Evolutionary conservation across 2,329 filamentous ascomycete genomes (phyloP).

Genomic region (Knufia fluminis): DNA sequence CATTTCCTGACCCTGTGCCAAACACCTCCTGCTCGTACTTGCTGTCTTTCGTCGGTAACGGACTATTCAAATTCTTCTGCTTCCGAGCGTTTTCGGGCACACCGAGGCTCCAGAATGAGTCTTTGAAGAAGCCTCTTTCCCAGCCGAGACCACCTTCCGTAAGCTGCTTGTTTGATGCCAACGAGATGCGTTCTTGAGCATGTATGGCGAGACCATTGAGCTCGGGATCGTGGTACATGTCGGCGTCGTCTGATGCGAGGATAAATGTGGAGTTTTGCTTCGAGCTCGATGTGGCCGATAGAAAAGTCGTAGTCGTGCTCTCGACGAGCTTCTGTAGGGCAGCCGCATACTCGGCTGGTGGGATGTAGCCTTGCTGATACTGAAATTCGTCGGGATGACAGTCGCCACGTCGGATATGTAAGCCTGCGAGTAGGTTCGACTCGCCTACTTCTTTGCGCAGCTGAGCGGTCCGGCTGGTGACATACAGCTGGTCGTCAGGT

Average conservation of each 20-base stretch:
- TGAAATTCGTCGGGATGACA: slow-evolving; percentile 67
- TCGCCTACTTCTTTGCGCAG: slow-evolving; percentile 40
- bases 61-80: slow-evolving; percentile 12
- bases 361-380: slow-evolving; percentile 69
- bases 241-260: slow-evolving; percentile 72
- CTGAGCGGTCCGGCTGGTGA: slow-evolving; percentile 48
- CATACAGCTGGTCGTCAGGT: slow-evolving; percentile 56
- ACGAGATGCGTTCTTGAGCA: slow-evolving; percentile 67
- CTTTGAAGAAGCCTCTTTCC: slow-evolving; percentile 78
- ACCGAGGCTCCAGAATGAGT: slow-evolving; percentile 73
- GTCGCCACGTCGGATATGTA: slow-evolving; percentile 76
- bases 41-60: slow-evolving; percentile 13
- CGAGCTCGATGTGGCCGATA: slow-evolving; percentile 13
- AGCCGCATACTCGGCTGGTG: slow-evolving; percentile 57
- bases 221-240: slow-evolving; percentile 59
- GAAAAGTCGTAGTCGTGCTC: slow-evolving; percentile 35
- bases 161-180: slow-evolving; percentile 64
- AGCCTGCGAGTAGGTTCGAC: slow-evolving; percentile 52
- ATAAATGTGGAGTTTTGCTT: slow-evolving; percentile 33
- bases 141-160: slow-evolving; percentile 58
- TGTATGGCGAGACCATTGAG: slow-evolving; percentile 38
- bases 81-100: slow-evolving; percentile 32
- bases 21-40: slow-evolving; percentile 4
- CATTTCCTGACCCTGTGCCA: neutral
- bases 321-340: slow-evolving; percentile 44